Evolutionary conservation across 805 yeast genomes (phyloP).

Genomic region (Torulaspora microellipsoides): DNA sequence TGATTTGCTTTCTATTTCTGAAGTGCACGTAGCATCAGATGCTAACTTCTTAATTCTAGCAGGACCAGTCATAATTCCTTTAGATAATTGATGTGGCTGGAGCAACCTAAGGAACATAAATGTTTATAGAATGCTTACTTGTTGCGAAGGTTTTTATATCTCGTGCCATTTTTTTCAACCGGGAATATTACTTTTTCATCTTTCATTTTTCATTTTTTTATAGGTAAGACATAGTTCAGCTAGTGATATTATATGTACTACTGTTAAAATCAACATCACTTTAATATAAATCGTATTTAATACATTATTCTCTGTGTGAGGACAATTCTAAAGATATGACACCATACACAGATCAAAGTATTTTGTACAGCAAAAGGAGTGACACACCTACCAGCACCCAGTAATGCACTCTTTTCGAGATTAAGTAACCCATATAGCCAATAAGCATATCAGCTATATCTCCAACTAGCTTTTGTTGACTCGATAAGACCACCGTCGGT

Average conservation of each 20-base stretch:
- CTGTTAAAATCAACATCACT: too few species aligned
- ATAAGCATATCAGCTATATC: conserved; percentile 17
- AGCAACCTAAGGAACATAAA: background rate
- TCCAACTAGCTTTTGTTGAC: conserved; percentile 12
- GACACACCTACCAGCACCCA: conserved; percentile 3
- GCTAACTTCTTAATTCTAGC: background rate
- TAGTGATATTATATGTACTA: too few species aligned
- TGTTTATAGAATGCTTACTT: background rate
- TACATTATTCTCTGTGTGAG: too few species aligned
- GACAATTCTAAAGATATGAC: too few species aligned
- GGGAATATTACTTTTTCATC: background rate
- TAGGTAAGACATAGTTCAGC: too few species aligned
- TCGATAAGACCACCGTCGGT: conserved; percentile 1
- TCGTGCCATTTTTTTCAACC: background rate
- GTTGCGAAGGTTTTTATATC: background rate
- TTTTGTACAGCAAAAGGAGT: too few species aligned
- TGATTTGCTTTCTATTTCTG: background rate
- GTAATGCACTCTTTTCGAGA: conserved; percentile 10
- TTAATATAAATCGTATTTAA: too few species aligned
- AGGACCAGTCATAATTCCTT: background rate
- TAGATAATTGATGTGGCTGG: background rate
- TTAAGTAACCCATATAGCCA: conserved; percentile 30
- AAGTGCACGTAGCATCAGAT: background rate
- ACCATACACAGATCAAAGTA: too few species aligned
- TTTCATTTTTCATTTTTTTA: background rate